Evolutionary conservation across 1,284 basidiomycete species (phyloP).

Genomic region (Ceratorhiza oryzae-sativae): DNA sequence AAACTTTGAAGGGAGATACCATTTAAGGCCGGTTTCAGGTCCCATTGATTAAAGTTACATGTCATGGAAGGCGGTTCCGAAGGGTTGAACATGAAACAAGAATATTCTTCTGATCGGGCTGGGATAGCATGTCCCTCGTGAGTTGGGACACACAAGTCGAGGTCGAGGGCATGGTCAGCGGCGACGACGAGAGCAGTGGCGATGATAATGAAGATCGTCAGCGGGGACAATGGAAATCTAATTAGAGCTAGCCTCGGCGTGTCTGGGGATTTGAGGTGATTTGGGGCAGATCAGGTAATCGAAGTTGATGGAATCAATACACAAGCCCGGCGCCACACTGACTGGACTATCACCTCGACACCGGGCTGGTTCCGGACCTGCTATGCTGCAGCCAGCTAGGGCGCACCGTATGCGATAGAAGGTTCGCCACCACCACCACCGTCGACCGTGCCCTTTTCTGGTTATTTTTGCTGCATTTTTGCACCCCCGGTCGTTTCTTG

Average conservation of each 20-base stretch:
- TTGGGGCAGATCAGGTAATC: conserved; percentile 17
- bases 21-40: neutral
- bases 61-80: neutral
- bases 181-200: neutral
- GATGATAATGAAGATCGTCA: neutral
- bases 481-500: neutral
- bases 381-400: conserved; percentile 1
- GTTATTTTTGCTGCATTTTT: neutral
- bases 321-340: conserved; percentile 13
- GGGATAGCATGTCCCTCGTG: neutral
- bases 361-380: conserved; percentile 12
- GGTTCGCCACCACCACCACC: neutral
- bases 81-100: neutral
- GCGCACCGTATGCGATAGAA: conserved; percentile 9
- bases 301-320: conserved; percentile 14
- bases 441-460: neutral
- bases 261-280: conserved; percentile 11
- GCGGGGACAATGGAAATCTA: neutral
- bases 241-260: neutral
- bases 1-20: neutral
- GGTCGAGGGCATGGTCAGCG: neutral
- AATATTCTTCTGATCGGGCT: neutral
- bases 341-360: conserved; percentile 13
- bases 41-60: neutral
- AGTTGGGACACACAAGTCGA: neutral